These are phyloP conservation scores for Colletotrichum lentis DNA, from an alignment of 2,329 filamentous ascomycete genomes.

Conservation along the genomic window DNA sequence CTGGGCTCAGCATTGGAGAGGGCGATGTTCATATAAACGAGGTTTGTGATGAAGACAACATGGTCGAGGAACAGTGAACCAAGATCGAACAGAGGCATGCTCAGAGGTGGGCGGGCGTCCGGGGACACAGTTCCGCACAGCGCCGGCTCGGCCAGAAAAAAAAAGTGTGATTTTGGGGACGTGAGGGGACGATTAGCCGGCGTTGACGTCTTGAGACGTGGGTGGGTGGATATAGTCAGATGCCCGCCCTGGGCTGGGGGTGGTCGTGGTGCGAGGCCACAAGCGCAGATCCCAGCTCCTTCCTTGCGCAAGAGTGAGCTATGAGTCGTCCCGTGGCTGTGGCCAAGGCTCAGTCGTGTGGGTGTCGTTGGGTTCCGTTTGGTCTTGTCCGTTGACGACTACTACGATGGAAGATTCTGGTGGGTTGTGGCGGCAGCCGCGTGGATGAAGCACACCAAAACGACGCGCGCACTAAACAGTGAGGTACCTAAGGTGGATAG, in stretches of 20 bases:
- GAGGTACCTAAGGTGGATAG: too few relatives aligned
- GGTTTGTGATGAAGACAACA: conserved; percentile 62
- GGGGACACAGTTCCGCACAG: conserved; percentile 25
- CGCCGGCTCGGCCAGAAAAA: conserved; percentile 1
- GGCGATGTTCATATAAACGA: conserved; percentile 62
- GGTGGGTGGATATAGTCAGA: conserved; percentile 35
- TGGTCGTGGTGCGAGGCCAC: conserved; percentile 22
- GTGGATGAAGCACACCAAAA: conserved; percentile 3
- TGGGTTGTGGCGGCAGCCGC: conserved; percentile 21
- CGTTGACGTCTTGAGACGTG: conserved; percentile 18
- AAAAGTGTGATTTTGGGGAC: conserved; percentile 17
- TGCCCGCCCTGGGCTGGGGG: conserved; percentile 23
- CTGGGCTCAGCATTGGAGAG: conserved; percentile 59
- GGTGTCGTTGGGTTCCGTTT: conserved; percentile 18
- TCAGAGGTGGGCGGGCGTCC: conserved; percentile 32
- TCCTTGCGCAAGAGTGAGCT: conserved; percentile 21
- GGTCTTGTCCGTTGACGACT: conserved; percentile 7
- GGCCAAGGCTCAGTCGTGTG: conserved; percentile 14
- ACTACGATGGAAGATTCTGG: conserved; percentile 1
- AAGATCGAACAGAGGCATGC: conserved; percentile 62
- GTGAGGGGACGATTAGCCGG: conserved; percentile 22
- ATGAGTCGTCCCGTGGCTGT: conserved; percentile 24
- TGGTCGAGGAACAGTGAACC: conserved; percentile 61
- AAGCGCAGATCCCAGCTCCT: conserved; percentile 31
- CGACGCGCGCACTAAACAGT: conserved; percentile 9